Evolutionary conservation across 768 basidiomycete species (phyloP).

Genomic region (Suillus spraguei): DNA sequence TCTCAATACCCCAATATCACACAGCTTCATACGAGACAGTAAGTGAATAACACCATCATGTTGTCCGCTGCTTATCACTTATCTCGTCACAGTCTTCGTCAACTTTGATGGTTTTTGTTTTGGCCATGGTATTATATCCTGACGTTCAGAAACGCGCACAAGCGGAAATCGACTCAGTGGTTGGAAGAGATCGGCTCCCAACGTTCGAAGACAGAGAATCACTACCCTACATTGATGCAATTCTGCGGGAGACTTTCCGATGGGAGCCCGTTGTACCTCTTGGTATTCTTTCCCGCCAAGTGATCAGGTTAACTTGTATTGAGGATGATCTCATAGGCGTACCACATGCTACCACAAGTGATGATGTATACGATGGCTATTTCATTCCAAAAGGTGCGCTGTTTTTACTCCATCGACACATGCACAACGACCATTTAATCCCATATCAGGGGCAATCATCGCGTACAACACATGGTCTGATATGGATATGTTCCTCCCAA

Average conservation of each 20-base stretch:
- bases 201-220: slow-evolving; percentile 14
- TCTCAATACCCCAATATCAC: background rate
- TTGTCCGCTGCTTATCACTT: background rate
- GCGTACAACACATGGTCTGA: slow-evolving; percentile 15
- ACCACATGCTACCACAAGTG: slow-evolving; percentile 16
- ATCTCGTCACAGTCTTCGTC: slow-evolving; percentile 16
- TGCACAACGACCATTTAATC: background rate
- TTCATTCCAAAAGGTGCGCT: slow-evolving; percentile 22
- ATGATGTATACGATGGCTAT: slow-evolving; percentile 19
- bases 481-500: background rate
- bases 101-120: slow-evolving; percentile 15
- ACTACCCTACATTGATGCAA: slow-evolving; percentile 19
- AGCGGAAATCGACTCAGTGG: slow-evolving; percentile 24
- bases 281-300: slow-evolving; percentile 5
- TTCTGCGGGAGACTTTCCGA: slow-evolving; percentile 21
- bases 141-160: slow-evolving; percentile 20
- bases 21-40: slow-evolving; percentile 17
- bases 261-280: slow-evolving; percentile 20
- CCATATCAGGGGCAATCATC: slow-evolving; percentile 13
- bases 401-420: background rate
- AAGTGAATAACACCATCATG: background rate
- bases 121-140: slow-evolving; percentile 22
- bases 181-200: slow-evolving; percentile 22
- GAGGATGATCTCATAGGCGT: slow-evolving; percentile 5
- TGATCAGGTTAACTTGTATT: background rate